These are phyloP conservation scores for Akanthomyces muscarius DNA, from an alignment of 2,329 filamentous ascomycete species.

Conservation along the genomic window DNA sequence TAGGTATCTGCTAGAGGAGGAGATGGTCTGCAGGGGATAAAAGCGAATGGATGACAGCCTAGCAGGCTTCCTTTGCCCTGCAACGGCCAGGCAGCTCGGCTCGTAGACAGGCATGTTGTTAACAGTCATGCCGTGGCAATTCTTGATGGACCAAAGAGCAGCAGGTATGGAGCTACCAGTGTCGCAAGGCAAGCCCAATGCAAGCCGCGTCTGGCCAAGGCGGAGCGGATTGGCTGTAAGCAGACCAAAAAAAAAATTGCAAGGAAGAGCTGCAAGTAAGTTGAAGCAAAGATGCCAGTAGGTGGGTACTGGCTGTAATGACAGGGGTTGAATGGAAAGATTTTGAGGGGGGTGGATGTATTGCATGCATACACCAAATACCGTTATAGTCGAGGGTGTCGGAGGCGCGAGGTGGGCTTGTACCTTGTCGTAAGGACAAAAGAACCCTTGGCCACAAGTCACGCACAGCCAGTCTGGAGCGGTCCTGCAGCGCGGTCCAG, in stretches of 20 bases:
- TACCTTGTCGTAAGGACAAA: slow-evolving; percentile 9
- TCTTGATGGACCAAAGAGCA: slow-evolving; percentile 5
- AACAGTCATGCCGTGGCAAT: background rate
- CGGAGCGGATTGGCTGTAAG: slow-evolving; percentile 5
- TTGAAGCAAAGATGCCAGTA: slow-evolving; percentile 20
- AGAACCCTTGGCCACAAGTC: slow-evolving; percentile 15
- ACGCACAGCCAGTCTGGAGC: slow-evolving; percentile 4
- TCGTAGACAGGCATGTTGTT: background rate
- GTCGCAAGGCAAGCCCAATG: slow-evolving; percentile 13
- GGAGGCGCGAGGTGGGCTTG: slow-evolving; percentile 17
- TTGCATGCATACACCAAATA: slow-evolving; percentile 28
- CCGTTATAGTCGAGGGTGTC: slow-evolving; percentile 26
- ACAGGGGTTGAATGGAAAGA: slow-evolving; percentile 19
- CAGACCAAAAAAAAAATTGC: background rate
- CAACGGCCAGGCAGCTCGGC: background rate
- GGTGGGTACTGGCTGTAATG: slow-evolving; percentile 16
- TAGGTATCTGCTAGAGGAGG: background rate
- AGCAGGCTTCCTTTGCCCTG: background rate
- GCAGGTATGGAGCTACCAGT: slow-evolving; percentile 6
- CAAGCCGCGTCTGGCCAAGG: slow-evolving; percentile 13
- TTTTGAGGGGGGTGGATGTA: slow-evolving; percentile 24
- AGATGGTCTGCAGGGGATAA: background rate
- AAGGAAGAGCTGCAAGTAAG: slow-evolving; percentile 11
- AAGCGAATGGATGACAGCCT: background rate
- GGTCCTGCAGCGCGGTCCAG: background rate